Base-by-base conservation (phyloP, 108 stramenopile genomes). In the Hondaea fermentalgiana region DNA sequence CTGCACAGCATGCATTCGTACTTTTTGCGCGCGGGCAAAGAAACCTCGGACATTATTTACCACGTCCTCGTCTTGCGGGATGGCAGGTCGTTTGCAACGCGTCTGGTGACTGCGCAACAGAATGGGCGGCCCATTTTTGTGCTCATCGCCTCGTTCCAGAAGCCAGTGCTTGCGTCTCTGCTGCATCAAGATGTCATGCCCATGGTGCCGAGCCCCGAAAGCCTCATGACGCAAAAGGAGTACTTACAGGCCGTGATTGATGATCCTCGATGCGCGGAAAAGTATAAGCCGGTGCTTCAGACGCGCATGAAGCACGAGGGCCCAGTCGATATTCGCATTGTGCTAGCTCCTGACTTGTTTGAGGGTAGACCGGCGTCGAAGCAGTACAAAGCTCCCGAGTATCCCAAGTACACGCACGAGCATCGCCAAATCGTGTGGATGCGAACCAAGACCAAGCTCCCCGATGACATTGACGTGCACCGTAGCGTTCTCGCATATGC, bases 1-100 rank as follows among this genome's bases (percentile, higher is more conserved):
- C 23, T 90, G 17, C 90, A 90, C 88, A 87, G 83, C 72, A 72
- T 88, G 69, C 90, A 90, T 25, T 44, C 87, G 51, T 88, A 88
- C 51, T 90, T 90, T 35, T 25, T 90, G 59, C 45, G 44, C 14
- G 60, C 88, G 21, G 90, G 90, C 6, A 43, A 71, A 12, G 43
- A 60, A 8, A 55, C 59, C 58, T 23, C 28, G 60, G 87, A 87
- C 51, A 90, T 90, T 59, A 45, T 90, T n/a, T 90, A 90, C 59
- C 21, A 49, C 28, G 72, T 89, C 44, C 19, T 51, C 28, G 69
- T 10, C 28, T 5, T 72, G 5, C 53, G 90, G 21, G 71, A 88
- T 43, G 88, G 88, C 17, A 49, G 16, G 42, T 51, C 53, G 23
- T 90, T 90, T 14, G 21, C 69, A 5, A 90, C 88, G 21, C 90